A percentile compares a stretch with the other conserved stretches of the same genome.
phyloP scores from a whole-genome alignment of 768 basidiomycete species.

The Fomitopsis serialis region DNA sequence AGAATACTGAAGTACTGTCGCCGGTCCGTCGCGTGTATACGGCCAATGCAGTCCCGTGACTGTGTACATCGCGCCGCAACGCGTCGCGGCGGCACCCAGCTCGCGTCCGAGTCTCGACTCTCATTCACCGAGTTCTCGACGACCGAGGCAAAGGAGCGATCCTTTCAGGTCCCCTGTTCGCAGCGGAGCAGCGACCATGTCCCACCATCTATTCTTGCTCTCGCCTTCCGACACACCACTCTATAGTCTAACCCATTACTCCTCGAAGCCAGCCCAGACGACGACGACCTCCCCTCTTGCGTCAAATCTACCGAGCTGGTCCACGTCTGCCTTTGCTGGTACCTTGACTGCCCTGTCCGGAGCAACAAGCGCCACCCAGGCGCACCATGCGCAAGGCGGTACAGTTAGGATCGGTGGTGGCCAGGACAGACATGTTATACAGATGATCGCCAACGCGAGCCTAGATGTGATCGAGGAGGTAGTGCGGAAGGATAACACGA shows the following conservation, averaged over 20 bases:
- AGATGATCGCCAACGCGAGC: conserved; percentile 98
- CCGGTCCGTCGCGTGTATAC: too few relatives aligned
- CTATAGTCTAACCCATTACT: conserved; percentile 79
- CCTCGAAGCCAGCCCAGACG: conserved; percentile 59
- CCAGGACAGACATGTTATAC: conserved; percentile 89
- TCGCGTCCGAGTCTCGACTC: too few relatives aligned
- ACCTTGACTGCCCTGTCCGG: conserved; percentile 84
- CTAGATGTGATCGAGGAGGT: conserved; percentile 93
- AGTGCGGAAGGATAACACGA: conserved; percentile 74
- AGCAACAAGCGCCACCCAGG: conserved; percentile 69
- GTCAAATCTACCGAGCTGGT: conserved; percentile 85
- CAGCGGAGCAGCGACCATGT: conserved; percentile 42
- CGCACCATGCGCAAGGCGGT: conserved; percentile 55
- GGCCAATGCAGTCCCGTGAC: too few relatives aligned
- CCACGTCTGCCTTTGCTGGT: conserved; percentile 86
- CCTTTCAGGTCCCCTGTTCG: background rate
- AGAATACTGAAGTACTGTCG: too few relatives aligned
- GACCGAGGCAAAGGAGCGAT: too few relatives aligned
- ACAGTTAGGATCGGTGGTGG: conserved; percentile 70
- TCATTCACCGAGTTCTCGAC: too few relatives aligned
- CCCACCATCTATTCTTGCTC: conserved; percentile 80
- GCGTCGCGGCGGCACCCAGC: too few relatives aligned
- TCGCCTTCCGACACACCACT: conserved; percentile 86
- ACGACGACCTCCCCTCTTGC: conserved; percentile 63
- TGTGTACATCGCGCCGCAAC: too few relatives aligned